A percentile compares a stretch with the other conserved stretches of the same genome.
Evolutionary conservation across 2,329 filamentous ascomycete genomes (phyloP).

Genomic region (Huntiella bhutanensis): DNA sequence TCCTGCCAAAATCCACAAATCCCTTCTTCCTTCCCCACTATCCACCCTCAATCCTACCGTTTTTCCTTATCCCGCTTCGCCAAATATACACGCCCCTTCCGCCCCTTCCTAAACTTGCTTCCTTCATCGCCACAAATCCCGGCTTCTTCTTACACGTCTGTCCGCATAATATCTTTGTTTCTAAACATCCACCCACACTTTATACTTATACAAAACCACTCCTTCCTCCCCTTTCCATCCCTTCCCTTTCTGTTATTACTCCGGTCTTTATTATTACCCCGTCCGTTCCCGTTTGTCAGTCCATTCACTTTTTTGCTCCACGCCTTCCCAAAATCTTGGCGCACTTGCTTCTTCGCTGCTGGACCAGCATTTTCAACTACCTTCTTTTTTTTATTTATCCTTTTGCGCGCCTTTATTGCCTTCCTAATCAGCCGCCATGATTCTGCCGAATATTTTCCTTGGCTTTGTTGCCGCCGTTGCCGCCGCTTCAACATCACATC

Average conservation of each 20-base stretch:
- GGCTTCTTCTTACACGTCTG: not conserved
- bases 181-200: not conserved
- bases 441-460: not conserved
- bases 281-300: not conserved
- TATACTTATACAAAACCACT: too few species aligned
- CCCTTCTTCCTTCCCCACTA: not conserved
- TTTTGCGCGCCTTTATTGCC: too few species aligned
- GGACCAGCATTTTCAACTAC: too few species aligned
- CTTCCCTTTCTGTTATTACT: too few species aligned
- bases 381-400: too few species aligned
- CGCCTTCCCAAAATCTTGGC: too few species aligned
- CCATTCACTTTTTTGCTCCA: not conserved
- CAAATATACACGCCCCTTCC: not conserved
- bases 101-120: not conserved
- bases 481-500: too few species aligned
- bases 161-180: not conserved
- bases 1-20: not conserved
- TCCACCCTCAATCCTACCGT: not conserved
- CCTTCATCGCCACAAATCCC: not conserved
- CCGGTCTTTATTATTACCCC: too few species aligned
- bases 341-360: too few species aligned
- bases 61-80: not conserved
- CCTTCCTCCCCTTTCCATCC: too few species aligned
- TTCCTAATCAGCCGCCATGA: not conserved
- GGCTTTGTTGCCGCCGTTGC: too few species aligned